phyloP scores from a whole-genome alignment of 225 moss, liverwort and hornwort species.

The Rhytidiadelphus loreus region DNA sequence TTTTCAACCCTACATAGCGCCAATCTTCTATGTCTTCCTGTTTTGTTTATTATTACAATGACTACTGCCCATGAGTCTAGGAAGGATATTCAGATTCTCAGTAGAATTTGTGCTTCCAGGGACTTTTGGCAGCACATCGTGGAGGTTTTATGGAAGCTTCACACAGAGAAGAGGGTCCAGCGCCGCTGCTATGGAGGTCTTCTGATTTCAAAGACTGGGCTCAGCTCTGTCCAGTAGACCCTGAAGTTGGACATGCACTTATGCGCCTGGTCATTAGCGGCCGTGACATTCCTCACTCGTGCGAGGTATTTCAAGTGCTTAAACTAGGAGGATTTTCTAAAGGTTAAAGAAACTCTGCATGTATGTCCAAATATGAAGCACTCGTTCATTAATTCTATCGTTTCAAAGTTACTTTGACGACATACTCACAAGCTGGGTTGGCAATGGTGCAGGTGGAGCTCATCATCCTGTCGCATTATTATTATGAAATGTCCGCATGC shows the following conservation, averaged over 20 bases:
- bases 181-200: constrained; percentile 88
- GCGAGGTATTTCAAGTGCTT: constrained; percentile 49
- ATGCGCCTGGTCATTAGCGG: constrained; percentile 95
- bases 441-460: constrained; percentile 72
- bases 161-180: constrained; percentile 85
- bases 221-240: constrained; percentile 81
- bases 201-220: constrained; percentile 97
- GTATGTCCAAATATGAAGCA: background rate
- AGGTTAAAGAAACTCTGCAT: background rate
- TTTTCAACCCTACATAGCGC: background rate
- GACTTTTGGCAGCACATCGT: constrained; percentile 89
- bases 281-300: constrained; percentile 92
- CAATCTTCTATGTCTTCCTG: background rate
- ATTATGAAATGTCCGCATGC: constrained; percentile 93
- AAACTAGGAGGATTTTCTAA: background rate
- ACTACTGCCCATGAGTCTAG: background rate
- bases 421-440: background rate
- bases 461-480: constrained; percentile 86
- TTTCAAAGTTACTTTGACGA: background rate
- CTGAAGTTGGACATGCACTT: constrained; percentile 93
- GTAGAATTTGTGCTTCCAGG: constrained; percentile 26
- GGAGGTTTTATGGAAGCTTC: constrained; percentile 89
- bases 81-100: background rate
- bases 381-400: background rate
- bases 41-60: background rate